Conservation (phyloP, 768 basidiomycete species). For the Naganishia kalamii region DNA sequence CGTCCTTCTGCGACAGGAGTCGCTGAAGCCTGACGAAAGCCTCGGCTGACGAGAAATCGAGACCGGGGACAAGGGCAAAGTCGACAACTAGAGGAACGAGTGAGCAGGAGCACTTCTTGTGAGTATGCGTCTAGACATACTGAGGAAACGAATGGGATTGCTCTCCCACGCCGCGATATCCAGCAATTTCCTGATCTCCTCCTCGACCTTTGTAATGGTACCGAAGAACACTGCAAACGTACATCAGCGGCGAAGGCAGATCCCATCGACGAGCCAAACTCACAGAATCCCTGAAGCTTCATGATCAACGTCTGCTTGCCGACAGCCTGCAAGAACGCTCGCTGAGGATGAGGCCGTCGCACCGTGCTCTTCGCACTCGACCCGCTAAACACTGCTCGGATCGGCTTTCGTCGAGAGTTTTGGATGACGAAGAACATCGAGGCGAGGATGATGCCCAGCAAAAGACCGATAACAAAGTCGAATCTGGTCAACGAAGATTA, state of each 20-base stretch:
- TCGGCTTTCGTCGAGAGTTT: conserved; percentile 76
- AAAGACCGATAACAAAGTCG: conserved; percentile 90
- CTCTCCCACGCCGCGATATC: conserved; percentile 63
- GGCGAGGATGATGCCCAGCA: conserved; percentile 85
- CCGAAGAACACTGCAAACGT: conserved; percentile 49
- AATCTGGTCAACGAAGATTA: conserved; percentile 27
- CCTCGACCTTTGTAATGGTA: conserved; percentile 84
- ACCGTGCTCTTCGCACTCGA: conserved; percentile 83
- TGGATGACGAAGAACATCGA: conserved; percentile 98
- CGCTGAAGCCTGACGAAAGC: conserved; percentile 88
- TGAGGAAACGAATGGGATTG: conserved; percentile 78
- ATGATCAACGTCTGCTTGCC: conserved; percentile 85
- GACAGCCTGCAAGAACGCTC: conserved; percentile 84
- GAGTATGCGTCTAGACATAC: background rate
- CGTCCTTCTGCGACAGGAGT: conserved; percentile 64
- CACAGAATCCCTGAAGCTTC: conserved; percentile 65
- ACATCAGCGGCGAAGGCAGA: background rate
- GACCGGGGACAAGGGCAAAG: conserved; percentile 73
- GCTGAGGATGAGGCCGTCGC: conserved; percentile 75
- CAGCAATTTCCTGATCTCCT: conserved; percentile 69
- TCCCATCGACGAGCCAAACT: conserved; percentile 22
- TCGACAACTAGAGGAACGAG: conserved; percentile 56
- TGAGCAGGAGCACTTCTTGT: background rate
- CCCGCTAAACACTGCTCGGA: conserved; percentile 75
- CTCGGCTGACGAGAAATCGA: conserved; percentile 92